Percentiles rank a stretch among this genome's conserved stretches.
phyloP scores from a whole-genome alignment of 306 rosid species.

The Albizia julibrissin region DNA sequence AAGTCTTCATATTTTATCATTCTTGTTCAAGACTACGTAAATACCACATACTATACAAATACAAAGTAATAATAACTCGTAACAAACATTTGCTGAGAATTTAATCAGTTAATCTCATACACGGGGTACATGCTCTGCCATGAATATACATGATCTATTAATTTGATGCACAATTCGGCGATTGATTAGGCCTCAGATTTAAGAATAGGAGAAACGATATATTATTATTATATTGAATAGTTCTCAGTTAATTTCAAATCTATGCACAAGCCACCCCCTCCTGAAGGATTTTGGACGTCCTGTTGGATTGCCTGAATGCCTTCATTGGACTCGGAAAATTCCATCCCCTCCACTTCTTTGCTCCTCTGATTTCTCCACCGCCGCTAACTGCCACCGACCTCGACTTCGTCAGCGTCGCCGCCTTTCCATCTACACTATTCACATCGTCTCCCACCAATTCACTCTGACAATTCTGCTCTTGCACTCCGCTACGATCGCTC shows the following conservation, averaged over 20 bases:
- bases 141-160: background rate
- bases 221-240: background rate
- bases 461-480: constrained; percentile 30
- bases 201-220: background rate
- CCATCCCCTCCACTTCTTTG: constrained; percentile 65
- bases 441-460: constrained; percentile 38
- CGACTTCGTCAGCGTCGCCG: constrained; percentile 70
- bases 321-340: constrained; percentile 84
- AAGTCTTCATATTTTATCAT: background rate
- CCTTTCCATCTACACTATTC: constrained; percentile 32
- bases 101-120: background rate
- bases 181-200: background rate
- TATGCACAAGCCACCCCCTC: constrained; percentile 68
- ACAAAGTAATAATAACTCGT: background rate
- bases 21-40: background rate
- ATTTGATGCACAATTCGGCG: background rate
- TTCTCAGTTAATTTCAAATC: constrained; percentile 15
- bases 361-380: constrained; percentile 36
- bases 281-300: constrained; percentile 51
- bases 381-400: constrained; percentile 66
- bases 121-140: background rate
- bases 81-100: background rate
- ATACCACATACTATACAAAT: background rate
- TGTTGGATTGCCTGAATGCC: constrained; percentile 74
- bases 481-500: constrained; percentile 36